Base-by-base conservation (phyloP, 2,329 filamentous ascomycete species). In the Stachybotrys chlorohalonatus region DNA sequence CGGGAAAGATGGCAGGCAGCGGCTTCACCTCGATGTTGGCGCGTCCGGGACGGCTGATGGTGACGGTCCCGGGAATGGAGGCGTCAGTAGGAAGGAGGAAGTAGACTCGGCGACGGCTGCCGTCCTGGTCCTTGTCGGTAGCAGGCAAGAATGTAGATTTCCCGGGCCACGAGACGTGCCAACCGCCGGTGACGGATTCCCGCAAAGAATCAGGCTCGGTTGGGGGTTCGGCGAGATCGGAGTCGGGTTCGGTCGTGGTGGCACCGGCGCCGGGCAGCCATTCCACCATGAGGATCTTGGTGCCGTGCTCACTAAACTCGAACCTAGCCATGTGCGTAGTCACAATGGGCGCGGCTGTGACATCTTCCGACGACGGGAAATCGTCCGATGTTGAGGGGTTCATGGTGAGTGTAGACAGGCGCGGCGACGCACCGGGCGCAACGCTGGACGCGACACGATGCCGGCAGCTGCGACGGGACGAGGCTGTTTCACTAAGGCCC, bases 211-310 rank as follows among this genome's bases (percentile, higher is more conserved):
- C 55, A 45, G 58, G 50, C 48, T 57, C 57, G 57, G 61, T 32
- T 48, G 53, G 58, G 49, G 58, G 51, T 51, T 51, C 57, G 55
- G 61, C 30, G n/a, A 24, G 9, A 50, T 31, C 51, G 31, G 53
- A 46, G 5, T 52, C 53, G 52, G 57, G 46, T 15, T n/a, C 52
- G 49, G 51, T 50, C n/a, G 51, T 57, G 47, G 62, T 54, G n/a
- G 57, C 56, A 9, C 56, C 59, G 47, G 62, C 61, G 52, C 60
- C 62, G 46, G 71, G 68, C 66, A 89, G 84, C 91, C 91, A 96
- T 69, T 96, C 90, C 46, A 95, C 86, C 90, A 96, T 94, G 62
- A 96, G 75, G 59, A 96, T 86, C 75, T 95, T 96, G 58, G 90
- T 95, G 47, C 90, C 90, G 60, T 92, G 87, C 63, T 90, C 89